Evolutionary conservation across 345 rosid genomes (phyloP).

Genomic region (Citrus reticulata): DNA sequence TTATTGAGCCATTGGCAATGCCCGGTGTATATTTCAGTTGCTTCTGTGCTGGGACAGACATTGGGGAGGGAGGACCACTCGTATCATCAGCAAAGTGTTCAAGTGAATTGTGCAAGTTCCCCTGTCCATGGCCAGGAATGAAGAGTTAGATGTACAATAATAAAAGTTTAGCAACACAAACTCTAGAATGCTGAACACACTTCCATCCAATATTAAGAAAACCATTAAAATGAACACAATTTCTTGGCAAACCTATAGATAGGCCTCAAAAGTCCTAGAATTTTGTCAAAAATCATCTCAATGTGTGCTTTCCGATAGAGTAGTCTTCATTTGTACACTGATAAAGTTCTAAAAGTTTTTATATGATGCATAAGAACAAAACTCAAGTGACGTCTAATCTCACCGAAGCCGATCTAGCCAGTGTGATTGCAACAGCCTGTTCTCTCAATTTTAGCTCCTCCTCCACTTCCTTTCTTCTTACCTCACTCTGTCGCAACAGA

Average conservation of each 20-base stretch:
- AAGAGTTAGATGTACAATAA: constrained; percentile 11
- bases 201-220: not conserved
- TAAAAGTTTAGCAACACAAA: not conserved
- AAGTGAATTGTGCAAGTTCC: constrained; percentile 55
- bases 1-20: constrained; percentile 62
- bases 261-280: not conserved
- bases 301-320: not conserved
- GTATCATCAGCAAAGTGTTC: constrained; percentile 59
- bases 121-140: constrained; percentile 36
- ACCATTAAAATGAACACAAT: not conserved
- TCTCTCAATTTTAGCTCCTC: constrained; percentile 80
- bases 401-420: constrained; percentile 67
- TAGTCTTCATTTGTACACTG: not conserved
- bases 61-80: constrained; percentile 60
- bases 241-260: not conserved
- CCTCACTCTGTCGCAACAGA: constrained; percentile 71
- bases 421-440: constrained; percentile 60
- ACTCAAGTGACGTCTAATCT: constrained; percentile 8
- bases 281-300: not conserved
- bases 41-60: constrained; percentile 82
- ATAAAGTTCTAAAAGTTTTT: not conserved
- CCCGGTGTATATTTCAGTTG: constrained; percentile 92
- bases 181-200: not conserved
- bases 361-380: not conserved
- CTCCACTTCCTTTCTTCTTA: constrained; percentile 71